Percentiles rank a stretch among this genome's conserved stretches.
phyloP scores from a whole-genome alignment of 2,329 filamentous ascomycete genomes.

The Ascochyta fabae region DNA sequence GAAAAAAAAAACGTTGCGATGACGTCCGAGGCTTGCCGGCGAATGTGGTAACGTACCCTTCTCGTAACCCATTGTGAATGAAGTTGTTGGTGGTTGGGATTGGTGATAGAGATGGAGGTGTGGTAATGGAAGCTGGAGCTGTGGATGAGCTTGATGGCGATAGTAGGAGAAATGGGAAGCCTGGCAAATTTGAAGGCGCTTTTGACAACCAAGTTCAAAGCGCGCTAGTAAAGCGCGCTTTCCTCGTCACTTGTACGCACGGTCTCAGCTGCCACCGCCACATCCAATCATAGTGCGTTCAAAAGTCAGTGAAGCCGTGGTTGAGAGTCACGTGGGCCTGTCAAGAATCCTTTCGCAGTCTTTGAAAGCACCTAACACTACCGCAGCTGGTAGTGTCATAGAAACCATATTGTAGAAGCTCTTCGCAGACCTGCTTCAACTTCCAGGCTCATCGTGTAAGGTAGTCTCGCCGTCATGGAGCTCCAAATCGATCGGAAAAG shows the following conservation, averaged over 20 bases:
- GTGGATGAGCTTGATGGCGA: conserved; percentile 18
- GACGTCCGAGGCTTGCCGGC: conserved; percentile 33
- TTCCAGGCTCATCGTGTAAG: too few species aligned
- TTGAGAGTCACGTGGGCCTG: neutral
- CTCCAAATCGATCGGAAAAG: too few species aligned
- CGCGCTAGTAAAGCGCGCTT: conserved; percentile 12
- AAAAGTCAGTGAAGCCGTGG: neutral
- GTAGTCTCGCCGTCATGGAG: too few species aligned
- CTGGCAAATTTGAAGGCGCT: conserved; percentile 22
- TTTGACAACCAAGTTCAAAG: conserved; percentile 32
- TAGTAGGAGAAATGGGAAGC: conserved; percentile 18
- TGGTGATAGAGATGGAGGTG: conserved; percentile 25
- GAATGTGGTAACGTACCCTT: conserved; percentile 42
- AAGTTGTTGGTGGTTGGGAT: conserved; percentile 22
- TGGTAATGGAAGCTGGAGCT: conserved; percentile 21
- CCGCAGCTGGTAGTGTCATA: too few species aligned
- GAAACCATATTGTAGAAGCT: too few species aligned
- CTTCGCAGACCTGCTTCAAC: too few species aligned
- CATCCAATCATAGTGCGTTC: conserved; percentile 8
- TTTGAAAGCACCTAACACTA: too few species aligned
- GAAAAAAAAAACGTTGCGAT: conserved; percentile 25
- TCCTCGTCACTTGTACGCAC: neutral
- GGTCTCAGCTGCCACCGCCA: conserved; percentile 1
- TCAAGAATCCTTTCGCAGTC: too few species aligned
- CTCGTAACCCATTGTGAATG: conserved; percentile 51